Conservation (phyloP, 805 yeast species). For the Komagataella phaffii region DNA sequence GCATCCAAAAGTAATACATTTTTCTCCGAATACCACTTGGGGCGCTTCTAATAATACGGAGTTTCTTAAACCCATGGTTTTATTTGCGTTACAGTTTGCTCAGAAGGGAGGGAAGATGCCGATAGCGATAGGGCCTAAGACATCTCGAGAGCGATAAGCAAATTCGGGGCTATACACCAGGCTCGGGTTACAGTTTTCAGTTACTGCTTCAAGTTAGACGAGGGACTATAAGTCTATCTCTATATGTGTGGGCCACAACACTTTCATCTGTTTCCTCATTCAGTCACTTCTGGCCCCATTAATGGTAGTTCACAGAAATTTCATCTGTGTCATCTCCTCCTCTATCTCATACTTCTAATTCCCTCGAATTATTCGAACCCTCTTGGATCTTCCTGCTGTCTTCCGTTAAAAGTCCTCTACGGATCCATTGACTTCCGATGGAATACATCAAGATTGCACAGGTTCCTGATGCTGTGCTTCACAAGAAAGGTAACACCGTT, state of each 20-base stretch:
- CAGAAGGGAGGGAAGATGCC: neutral
- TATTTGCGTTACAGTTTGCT: neutral
- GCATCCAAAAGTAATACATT: conserved; percentile 14
- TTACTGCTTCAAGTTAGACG: neutral
- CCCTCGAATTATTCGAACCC: neutral
- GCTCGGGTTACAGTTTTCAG: too few relatives aligned
- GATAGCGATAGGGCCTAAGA: neutral
- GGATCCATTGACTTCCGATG: conserved; percentile 18
- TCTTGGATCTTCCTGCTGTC: neutral
- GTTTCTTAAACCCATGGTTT: neutral
- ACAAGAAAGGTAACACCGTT: conserved; percentile 41
- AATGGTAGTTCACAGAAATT: too few relatives aligned
- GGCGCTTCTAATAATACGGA: conserved; percentile 1
- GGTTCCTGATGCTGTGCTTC: conserved; percentile 37
- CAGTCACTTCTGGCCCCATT: neutral
- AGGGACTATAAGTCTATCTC: neutral
- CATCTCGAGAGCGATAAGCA: neutral
- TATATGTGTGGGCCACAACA: neutral
- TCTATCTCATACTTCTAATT: conserved; percentile 5
- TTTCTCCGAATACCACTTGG: conserved; percentile 5
- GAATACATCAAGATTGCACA: conserved; percentile 41
- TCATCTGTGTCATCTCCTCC: neutral
- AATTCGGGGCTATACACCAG: neutral
- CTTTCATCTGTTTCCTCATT: neutral
- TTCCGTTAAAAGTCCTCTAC: neutral